These are phyloP conservation scores for Rhodotorula diobovata DNA, from an alignment of 768 basidiomycete species.

Conservation along the genomic window DNA sequence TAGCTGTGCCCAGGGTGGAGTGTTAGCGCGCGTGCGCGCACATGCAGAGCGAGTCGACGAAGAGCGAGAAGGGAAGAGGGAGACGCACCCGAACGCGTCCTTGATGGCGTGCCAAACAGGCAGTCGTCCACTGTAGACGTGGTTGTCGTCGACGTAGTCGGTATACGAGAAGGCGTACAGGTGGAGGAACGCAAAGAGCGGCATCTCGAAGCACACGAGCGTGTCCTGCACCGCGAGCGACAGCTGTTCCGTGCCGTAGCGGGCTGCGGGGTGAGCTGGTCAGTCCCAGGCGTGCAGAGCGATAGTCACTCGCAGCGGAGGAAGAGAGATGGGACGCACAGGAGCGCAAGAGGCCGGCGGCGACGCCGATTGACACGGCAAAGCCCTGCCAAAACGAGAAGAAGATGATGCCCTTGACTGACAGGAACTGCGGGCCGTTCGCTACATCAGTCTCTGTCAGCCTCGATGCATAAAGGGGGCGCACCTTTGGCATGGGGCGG, in stretches of 20 bases:
- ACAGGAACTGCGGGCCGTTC: slow-evolving; percentile 60
- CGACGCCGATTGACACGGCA: slow-evolving; percentile 78
- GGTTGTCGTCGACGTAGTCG: slow-evolving; percentile 70
- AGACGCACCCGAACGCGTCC: slow-evolving; percentile 72
- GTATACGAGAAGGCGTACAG: slow-evolving; percentile 88
- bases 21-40: background rate
- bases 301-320: background rate
- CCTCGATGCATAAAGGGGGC: background rate
- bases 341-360: slow-evolving; percentile 65
- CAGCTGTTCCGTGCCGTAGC: slow-evolving; percentile 56
- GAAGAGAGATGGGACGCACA: slow-evolving; percentile 43
- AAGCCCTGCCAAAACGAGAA: slow-evolving; percentile 98
- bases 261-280: background rate
- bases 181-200: slow-evolving; percentile 89
- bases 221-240: slow-evolving; percentile 73
- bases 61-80: too few species aligned
- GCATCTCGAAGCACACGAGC: slow-evolving; percentile 95
- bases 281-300: too few species aligned
- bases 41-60: too few species aligned
- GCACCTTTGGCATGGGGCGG: slow-evolving; percentile 74
- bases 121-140: slow-evolving; percentile 75
- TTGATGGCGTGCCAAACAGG: slow-evolving; percentile 78
- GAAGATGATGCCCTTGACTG: slow-evolving; percentile 96
- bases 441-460: too few species aligned
- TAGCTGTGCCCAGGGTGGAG: slow-evolving; percentile 8